Percentiles rank a stretch among this genome's conserved stretches.
Conservation (phyloP, 768 basidiomycete genomes). For the Heimioporus sp. region DNA sequence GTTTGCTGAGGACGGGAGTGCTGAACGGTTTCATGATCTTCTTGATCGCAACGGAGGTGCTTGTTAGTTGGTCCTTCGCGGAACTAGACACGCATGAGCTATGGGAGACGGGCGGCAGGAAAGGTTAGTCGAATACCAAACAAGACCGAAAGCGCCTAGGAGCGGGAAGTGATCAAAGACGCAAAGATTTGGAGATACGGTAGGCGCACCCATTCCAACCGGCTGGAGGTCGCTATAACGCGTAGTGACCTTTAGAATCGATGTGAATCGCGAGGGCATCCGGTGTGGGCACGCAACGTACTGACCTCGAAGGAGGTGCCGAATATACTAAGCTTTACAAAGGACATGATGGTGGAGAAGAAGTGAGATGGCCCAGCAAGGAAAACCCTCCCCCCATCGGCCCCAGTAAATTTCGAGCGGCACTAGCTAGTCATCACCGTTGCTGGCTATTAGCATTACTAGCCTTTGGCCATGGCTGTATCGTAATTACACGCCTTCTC, state of each 20-base stretch:
- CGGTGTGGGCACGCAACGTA: slow-evolving; percentile 4
- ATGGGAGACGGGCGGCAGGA: background rate
- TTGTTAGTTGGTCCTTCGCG: slow-evolving; percentile 92
- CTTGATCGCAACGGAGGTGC: slow-evolving; percentile 95
- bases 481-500: slow-evolving; percentile 1
- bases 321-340: slow-evolving; percentile 98
- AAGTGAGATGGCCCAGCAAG: slow-evolving; percentile 4
- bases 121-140: slow-evolving; percentile 60
- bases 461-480: no score
- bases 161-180: slow-evolving; percentile 17
- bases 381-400: slow-evolving; percentile 17
- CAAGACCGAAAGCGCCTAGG: slow-evolving; percentile 90
- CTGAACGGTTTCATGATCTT: slow-evolving; percentile 99
- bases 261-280: slow-evolving; percentile 19
- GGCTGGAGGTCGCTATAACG: slow-evolving; percentile 99
- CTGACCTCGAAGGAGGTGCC: slow-evolving; percentile 94
- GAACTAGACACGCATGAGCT: slow-evolving; percentile 52
- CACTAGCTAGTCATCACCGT: slow-evolving; percentile 3
- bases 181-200: slow-evolving; percentile 6
- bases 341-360: slow-evolving; percentile 59
- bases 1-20: slow-evolving; percentile 96
- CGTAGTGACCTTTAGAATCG: slow-evolving; percentile 76
- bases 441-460: background rate
- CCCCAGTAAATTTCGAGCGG: slow-evolving; percentile 8
- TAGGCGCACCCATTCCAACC: slow-evolving; percentile 90